Base-by-base conservation (phyloP, 257 asterid genomes). In the Ilex asprella region DNA sequence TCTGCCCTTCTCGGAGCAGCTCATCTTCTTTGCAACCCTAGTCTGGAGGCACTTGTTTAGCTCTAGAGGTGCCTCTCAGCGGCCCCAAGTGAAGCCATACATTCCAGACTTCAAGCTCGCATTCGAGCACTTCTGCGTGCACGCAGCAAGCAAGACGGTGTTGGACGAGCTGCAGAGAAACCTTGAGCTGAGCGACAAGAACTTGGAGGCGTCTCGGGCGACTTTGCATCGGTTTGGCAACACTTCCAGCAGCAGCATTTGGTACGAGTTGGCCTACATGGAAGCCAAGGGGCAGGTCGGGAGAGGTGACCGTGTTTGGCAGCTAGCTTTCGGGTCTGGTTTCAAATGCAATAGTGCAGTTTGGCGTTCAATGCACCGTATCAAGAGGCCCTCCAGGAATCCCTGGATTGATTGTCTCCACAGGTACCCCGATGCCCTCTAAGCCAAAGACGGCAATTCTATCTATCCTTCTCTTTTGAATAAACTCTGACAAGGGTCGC, bases 21-120 rank as follows among this genome's bases (percentile, higher is more conserved):
- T 93, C 64, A 73, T 83, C 70, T 93, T 93, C 88, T 87, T 93
- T 69, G 86, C 82, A 2, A 73, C 81, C 3, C 79, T 88, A 0
- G 63, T 77, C 1, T 85, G 91, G 88, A 78, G 84, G 56, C 71
- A 79, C 54, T 32, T 89, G 10, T 66, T 62, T 13, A 82, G 88
- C 67, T 44, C 64, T 2, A 68, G 66, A 0, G 68, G 74, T 13
- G 58, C 57, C 2, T 51, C 89, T 1, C 74, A 59, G 35, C 55
- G 79, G 53, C 52, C 70, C 2, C 27, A 0, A 21, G 27, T 21
- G 27, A 86, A 80, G 67, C 98, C 96, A 0, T 92, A 92, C 85
- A 92, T 92, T 64, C 99, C 99, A 0, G 97, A 89, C 60, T 92
- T 86, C 88, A 92, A 85, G 79, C 95, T 89, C 0, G 96, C 99